phyloP scores from a whole-genome alignment of 2,329 filamentous ascomycete species.

The Tolypocladium album region DNA sequence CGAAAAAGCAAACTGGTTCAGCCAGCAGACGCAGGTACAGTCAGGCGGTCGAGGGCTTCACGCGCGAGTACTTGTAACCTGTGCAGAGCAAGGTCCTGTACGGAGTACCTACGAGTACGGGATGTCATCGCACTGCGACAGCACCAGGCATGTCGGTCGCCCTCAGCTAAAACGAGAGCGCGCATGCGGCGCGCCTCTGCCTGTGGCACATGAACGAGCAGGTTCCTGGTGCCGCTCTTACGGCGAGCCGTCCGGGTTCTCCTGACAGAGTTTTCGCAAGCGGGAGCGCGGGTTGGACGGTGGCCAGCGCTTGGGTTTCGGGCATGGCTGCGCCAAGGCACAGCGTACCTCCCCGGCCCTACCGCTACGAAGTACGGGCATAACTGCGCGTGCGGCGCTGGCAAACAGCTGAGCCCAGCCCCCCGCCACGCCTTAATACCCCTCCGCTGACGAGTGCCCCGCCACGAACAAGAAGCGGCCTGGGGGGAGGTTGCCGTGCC shows the following conservation, averaged over 20 bases:
- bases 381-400: neutral
- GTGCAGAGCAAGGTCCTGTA: too few species aligned
- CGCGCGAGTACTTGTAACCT: too few species aligned
- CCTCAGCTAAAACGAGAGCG: neutral
- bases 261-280: constrained; percentile 20
- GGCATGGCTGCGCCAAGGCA: neutral
- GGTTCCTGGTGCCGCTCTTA: constrained; percentile 11
- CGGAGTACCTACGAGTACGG: too few species aligned
- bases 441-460: constrained; percentile 3
- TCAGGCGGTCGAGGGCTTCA: neutral
- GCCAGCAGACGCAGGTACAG: constrained; percentile 1
- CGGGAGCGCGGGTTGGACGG: neutral
- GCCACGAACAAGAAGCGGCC: neutral
- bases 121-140: neutral
- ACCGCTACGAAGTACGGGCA: neutral
- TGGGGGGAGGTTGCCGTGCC: neutral
- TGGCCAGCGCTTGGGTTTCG: neutral
- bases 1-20: constrained; percentile 1
- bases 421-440: neutral
- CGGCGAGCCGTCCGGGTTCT: constrained; percentile 13
- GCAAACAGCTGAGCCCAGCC: neutral
- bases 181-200: neutral
- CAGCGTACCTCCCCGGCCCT: neutral
- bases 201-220: constrained; percentile 8
- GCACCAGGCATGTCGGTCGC: neutral